Evolutionary conservation across 257 asterid species (phyloP).

Genomic region (Solanum lycopersicoides): DNA sequence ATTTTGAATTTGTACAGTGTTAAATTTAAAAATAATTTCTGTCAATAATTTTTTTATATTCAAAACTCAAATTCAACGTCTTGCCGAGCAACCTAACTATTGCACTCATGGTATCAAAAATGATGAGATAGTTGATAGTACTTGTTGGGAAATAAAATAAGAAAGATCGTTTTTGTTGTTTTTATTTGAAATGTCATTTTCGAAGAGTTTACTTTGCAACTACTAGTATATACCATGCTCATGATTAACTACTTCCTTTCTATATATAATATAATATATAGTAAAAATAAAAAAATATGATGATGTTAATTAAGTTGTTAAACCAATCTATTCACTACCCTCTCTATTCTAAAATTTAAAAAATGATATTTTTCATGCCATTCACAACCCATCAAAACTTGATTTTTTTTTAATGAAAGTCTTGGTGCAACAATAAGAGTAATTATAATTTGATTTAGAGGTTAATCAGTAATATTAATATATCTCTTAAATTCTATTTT

Average conservation of each 20-base stretch:
- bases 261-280: background rate
- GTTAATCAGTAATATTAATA: background rate
- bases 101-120: background rate
- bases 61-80: no score
- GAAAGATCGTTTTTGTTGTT: background rate
- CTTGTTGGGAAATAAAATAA: background rate
- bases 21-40: rapidly evolving
- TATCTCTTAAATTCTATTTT: background rate
- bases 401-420: background rate
- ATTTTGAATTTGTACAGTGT: rapidly evolving
- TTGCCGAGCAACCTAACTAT: no score
- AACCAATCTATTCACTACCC: background rate
- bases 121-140: background rate
- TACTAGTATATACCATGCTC: background rate
- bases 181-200: background rate
- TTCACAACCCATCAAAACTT: background rate
- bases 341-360: background rate
- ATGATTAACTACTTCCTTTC: background rate
- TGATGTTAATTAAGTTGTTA: background rate
- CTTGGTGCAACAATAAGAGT: background rate
- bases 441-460: background rate
- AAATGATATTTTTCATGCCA: no score
- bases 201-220: slow-evolving; percentile 3
- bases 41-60: no score
- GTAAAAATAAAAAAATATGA: background rate